Evolutionary conservation across 345 rosid species (phyloP).

Genomic region (Kandelia obovata): DNA sequence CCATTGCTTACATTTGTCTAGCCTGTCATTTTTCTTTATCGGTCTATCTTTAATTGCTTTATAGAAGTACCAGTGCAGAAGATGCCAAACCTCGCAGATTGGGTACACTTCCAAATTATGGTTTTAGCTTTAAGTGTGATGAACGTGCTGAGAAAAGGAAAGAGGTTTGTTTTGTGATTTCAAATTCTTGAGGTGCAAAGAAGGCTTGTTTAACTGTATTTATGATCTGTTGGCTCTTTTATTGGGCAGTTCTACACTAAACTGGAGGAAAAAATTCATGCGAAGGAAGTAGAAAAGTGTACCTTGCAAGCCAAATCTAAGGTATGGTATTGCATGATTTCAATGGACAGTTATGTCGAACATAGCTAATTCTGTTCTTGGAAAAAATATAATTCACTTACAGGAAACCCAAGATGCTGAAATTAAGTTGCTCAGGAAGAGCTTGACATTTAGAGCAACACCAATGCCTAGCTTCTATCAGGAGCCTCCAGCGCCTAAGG

Average conservation of each 20-base stretch:
- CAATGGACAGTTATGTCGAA: neutral
- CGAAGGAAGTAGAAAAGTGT: slow-evolving; percentile 77
- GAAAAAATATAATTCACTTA: slow-evolving; percentile 8
- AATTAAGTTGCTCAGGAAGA: slow-evolving; percentile 82
- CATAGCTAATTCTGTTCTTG: slow-evolving; percentile 7
- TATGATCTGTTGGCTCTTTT: slow-evolving; percentile 12
- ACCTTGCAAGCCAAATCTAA: slow-evolving; percentile 88
- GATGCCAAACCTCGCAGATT: slow-evolving; percentile 62
- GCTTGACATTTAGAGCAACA: slow-evolving; percentile 90
- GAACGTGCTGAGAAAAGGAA: slow-evolving; percentile 97
- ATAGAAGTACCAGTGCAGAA: slow-evolving; percentile 57
- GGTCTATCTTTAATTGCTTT: slow-evolving; percentile 33
- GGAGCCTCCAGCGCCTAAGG: slow-evolving; percentile 85
- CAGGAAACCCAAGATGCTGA: slow-evolving; percentile 99
- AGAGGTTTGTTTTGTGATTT: slow-evolving; percentile 59
- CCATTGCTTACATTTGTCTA: neutral
- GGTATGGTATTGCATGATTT: slow-evolving; percentile 35
- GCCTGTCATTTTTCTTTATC: neutral
- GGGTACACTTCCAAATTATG: slow-evolving; percentile 88
- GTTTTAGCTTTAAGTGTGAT: slow-evolving; percentile 94
- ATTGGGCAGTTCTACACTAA: slow-evolving; percentile 75
- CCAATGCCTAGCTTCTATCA: slow-evolving; percentile 98
- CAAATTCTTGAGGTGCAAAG: slow-evolving; percentile 5
- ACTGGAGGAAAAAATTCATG: slow-evolving; percentile 97
- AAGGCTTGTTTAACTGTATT: slow-evolving; percentile 5